Conservation (phyloP, 2,329 filamentous ascomycete genomes). For the Pseudofabraea citricarpa region DNA sequence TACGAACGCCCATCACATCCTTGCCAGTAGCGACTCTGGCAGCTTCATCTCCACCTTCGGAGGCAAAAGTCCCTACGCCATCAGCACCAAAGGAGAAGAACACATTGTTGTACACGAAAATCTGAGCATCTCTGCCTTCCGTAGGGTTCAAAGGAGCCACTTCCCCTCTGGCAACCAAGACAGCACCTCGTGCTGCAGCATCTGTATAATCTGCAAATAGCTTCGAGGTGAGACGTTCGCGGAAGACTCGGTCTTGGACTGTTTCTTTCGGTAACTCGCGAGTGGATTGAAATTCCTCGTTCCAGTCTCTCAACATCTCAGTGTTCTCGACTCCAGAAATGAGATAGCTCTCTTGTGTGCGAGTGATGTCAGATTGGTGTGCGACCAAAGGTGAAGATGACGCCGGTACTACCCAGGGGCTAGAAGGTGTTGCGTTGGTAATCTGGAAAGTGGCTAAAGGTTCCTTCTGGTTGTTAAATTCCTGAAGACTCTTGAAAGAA, state of each 20-base stretch:
- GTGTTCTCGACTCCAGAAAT: constrained; percentile 89
- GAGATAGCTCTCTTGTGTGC: constrained; percentile 89
- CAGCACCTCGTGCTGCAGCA: constrained; percentile 84
- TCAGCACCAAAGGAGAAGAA: constrained; percentile 99
- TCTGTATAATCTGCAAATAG: constrained; percentile 98
- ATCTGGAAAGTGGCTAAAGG: constrained; percentile 92
- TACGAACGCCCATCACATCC: constrained; percentile 88
- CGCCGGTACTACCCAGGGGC: constrained; percentile 83
- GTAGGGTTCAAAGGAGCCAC: constrained; percentile 93
- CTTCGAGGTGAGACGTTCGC: constrained; percentile 89
- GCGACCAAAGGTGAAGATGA: constrained; percentile 57
- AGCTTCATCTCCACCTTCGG: constrained; percentile 93
- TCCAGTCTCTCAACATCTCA: constrained; percentile 95
- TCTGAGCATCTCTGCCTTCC: constrained; percentile 87
- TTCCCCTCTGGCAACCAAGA: constrained; percentile 88
- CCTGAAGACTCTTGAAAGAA: constrained; percentile 73
- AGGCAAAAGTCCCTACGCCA: constrained; percentile 93
- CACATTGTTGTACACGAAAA: constrained; percentile 99
- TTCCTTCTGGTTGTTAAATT: constrained; percentile 80
- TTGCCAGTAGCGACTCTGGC: constrained; percentile 94
- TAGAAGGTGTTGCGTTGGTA: constrained; percentile 87
- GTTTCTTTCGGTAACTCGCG: constrained; percentile 89
- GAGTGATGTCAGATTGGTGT: constrained; percentile 79
- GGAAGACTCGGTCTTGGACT: constrained; percentile 92
- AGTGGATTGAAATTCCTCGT: constrained; percentile 97